A percentile compares a stretch with the other conserved stretches of the same genome.
These are phyloP conservation scores for Sporothrix curviconia DNA, from an alignment of 2,329 filamentous ascomycete species.

Conservation along the genomic window DNA sequence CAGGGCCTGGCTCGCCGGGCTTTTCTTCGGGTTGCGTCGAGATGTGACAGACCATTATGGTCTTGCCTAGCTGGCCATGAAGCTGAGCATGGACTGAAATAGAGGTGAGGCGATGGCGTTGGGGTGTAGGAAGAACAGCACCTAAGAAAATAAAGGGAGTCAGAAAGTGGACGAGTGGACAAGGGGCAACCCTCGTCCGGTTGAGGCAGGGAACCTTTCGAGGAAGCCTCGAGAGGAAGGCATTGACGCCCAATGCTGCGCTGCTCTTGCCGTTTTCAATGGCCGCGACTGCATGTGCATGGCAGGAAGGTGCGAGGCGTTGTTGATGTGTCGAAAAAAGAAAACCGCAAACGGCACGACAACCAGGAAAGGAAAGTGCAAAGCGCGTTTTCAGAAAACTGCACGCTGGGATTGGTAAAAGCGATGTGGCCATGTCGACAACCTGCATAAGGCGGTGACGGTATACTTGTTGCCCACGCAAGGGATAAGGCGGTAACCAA, in stretches of 20 bases:
- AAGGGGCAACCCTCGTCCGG: too few species aligned
- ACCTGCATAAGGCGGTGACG: conserved; percentile 15
- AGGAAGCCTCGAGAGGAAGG: too few species aligned
- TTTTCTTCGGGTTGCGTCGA: too few species aligned
- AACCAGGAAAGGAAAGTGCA: conserved; percentile 1
- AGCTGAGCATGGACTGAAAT: too few species aligned
- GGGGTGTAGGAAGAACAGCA: too few species aligned
- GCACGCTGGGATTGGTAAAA: not conserved
- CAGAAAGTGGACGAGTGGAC: too few species aligned
- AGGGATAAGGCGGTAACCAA: conserved; percentile 1
- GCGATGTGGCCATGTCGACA: conserved; percentile 4
- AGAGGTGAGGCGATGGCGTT: too few species aligned
- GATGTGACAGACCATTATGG: too few species aligned
- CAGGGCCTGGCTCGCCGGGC: too few species aligned
- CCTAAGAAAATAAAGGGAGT: too few species aligned
- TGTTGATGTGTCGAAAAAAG: not conserved
- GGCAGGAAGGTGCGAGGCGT: not conserved
- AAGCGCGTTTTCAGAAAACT: not conserved
- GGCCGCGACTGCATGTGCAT: not conserved
- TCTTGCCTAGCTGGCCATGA: too few species aligned
- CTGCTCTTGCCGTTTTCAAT: not conserved
- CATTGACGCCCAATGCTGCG: conserved; percentile 13
- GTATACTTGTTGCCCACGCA: conserved; percentile 1
- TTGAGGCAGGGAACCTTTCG: too few species aligned
- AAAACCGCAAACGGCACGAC: not conserved